Conservation (phyloP, 2,329 filamentous ascomycete genomes). For the Thelonectria rubi region DNA sequence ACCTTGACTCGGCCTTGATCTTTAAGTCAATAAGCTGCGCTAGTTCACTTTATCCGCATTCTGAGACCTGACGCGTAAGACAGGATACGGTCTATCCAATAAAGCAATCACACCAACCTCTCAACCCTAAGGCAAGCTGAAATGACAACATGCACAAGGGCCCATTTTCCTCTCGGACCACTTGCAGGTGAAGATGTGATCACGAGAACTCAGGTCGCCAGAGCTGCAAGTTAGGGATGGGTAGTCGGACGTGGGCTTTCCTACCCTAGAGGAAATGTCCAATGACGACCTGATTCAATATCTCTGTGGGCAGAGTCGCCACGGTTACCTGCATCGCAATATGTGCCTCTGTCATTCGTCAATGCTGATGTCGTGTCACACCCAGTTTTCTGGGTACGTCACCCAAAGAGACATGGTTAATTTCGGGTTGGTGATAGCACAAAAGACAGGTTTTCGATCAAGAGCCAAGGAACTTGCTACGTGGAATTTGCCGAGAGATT, state of each 20-base stretch:
- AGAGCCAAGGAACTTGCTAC: neutral
- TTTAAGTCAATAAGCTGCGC: no score
- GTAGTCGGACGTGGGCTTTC: neutral
- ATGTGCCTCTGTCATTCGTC: neutral
- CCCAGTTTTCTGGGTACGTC: neutral
- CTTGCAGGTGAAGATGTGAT: neutral
- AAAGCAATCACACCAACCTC: no score
- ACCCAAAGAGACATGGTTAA: neutral
- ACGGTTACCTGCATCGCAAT: constrained; percentile 1
- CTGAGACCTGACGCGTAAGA: no score
- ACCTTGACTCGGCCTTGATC: no score
- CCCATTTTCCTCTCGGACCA: neutral
- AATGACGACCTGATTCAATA: constrained; percentile 4
- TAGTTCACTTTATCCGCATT: no score
- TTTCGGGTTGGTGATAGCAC: no score
- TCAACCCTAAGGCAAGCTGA: no score
- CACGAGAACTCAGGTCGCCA: neutral
- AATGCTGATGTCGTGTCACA: neutral
- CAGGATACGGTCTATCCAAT: no score
- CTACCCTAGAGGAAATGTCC: neutral
- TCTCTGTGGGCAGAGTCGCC: constrained; percentile 1
- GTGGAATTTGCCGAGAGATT: neutral
- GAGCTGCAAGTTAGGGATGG: neutral
- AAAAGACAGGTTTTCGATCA: neutral
- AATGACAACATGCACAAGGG: no score